Evolutionary conservation across 192 early-diverging fungal species (phyloP).

Genomic region (Umbelopsis isabellina): DNA sequence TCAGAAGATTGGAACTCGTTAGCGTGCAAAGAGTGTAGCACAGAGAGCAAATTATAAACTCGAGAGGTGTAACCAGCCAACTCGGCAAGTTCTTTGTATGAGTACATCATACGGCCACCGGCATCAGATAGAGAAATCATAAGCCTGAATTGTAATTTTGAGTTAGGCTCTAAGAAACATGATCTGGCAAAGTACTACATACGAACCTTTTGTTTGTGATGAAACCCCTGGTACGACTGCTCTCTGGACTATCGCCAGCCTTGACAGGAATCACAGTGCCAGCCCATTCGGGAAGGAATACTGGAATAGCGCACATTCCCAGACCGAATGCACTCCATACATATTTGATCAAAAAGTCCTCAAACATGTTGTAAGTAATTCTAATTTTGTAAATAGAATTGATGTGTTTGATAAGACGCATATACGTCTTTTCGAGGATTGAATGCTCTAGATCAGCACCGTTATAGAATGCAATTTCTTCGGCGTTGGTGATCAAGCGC

Average conservation of each 20-base stretch:
- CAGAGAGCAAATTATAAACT: conserved; percentile 84
- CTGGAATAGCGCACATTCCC: conserved; percentile 81
- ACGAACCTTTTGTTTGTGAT: conserved; percentile 84
- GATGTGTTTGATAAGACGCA: conserved; percentile 80
- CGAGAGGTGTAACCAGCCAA: conserved; percentile 87
- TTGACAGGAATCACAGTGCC: conserved; percentile 47
- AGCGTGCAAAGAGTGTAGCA: conserved; percentile 76
- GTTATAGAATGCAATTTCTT: conserved; percentile 93
- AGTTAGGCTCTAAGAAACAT: not conserved
- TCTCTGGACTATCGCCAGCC: conserved; percentile 43
- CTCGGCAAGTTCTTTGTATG: conserved; percentile 92
- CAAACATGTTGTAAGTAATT: conserved; percentile 93
- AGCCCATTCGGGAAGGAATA: conserved; percentile 72
- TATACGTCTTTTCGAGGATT: conserved; percentile 78
- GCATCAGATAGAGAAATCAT: conserved; percentile 91
- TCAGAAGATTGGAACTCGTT: conserved; percentile 55
- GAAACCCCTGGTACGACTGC: conserved; percentile 77
- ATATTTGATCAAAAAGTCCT: conserved; percentile 97
- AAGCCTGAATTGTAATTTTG: conserved; percentile 61
- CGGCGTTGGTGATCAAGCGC: conserved; percentile 94
- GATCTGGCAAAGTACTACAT: not conserved
- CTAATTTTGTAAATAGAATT: conserved; percentile 84
- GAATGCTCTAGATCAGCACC: conserved; percentile 88
- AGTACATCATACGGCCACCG: conserved; percentile 95
- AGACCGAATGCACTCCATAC: conserved; percentile 92